Evolutionary conservation across 2,329 filamentous ascomycete species (phyloP), one percentile per base, ranked within the genome.

Genomic region (Fusarium circinatum): DNA sequence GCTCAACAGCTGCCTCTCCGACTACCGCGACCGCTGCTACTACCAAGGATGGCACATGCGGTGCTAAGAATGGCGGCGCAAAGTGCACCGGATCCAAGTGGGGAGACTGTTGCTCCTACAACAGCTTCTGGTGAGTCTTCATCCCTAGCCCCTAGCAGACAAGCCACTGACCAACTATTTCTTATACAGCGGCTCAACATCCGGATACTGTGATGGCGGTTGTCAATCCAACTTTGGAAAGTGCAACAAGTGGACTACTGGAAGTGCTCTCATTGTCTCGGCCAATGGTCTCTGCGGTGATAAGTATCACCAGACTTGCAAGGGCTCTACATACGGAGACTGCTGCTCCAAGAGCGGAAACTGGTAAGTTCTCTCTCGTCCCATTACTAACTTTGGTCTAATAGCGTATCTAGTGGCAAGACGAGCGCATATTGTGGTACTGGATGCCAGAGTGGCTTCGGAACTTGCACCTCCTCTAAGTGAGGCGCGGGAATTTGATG

Each of bases 21-120:
- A 10, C 51, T 8, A 61, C 61, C 18, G 30, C 41, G 30, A 38
- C 22, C 12, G n/a, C 72, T 20, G 26, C 49, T 30, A 45, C 38
- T 14, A 75, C 71, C n/a, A 71, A 77, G 13, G 78, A 83, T 65
- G 78, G 81, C 48, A 78, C 71, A 32, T 84, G 83, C 66, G 83
- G 82, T 44, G 77, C 78, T 42, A 65, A 70, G 26, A 78, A 62
- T 10, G 78, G 74, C 8, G 62, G 68, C 6, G 26, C 70, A 26
- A 80, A 78, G 11, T 85, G 84, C 60, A 74, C 78, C 30, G 79
- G 76, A 20, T 82, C 81, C 2, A 62, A 42, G 14, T 80, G 78
- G 66, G 82, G 82, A 18, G 77, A 79, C 67, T 85, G 84, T 73
- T 85, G 84, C 57, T 84, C 83, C 5, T 77, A 74, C 42, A 75